Conservation (phyloP, 352 stramenopile species). For the Pythium aquatile region DNA sequence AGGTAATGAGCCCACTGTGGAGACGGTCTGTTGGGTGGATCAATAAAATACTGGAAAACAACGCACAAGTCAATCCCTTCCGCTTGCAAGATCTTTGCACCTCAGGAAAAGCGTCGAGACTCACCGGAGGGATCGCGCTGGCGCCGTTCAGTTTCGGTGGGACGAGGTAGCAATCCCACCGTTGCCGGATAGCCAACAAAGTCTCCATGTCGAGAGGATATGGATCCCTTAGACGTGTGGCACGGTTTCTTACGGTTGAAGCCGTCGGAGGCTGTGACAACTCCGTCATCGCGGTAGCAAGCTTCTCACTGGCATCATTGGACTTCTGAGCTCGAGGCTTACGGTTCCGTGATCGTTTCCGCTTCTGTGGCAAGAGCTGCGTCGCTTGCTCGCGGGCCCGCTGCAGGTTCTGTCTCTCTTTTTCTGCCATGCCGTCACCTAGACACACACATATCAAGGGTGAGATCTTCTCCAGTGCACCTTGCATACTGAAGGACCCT, state of each 20-base stretch:
- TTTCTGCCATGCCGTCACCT: background rate
- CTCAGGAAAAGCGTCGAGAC: background rate
- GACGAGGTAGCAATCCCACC: slow-evolving; percentile 32
- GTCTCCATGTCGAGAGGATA: slow-evolving; percentile 36
- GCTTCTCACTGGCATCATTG: background rate
- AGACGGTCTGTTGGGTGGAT: slow-evolving; percentile 29
- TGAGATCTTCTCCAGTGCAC: background rate
- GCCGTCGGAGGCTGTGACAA: too few species aligned
- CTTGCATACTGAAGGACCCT: slow-evolving; percentile 1
- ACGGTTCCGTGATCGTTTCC: slow-evolving; percentile 9
- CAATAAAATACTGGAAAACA: slow-evolving; percentile 44
- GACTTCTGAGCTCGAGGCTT: background rate
- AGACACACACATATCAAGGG: background rate
- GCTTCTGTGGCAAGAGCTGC: background rate
- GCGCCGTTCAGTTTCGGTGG: slow-evolving; percentile 21
- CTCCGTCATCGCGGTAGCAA: background rate
- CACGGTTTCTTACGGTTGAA: background rate
- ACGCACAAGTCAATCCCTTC: background rate
- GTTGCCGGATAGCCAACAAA: slow-evolving; percentile 25
- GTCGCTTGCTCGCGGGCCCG: background rate
- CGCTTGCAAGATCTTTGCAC: background rate
- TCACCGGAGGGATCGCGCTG: slow-evolving; percentile 36
- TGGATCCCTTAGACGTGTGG: slow-evolving; percentile 23
- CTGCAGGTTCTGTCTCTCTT: background rate
- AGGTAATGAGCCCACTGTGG: slow-evolving; percentile 28